Conservation (phyloP, 192 early-diverging fungal species). For the Coemansia sp. region DNA sequence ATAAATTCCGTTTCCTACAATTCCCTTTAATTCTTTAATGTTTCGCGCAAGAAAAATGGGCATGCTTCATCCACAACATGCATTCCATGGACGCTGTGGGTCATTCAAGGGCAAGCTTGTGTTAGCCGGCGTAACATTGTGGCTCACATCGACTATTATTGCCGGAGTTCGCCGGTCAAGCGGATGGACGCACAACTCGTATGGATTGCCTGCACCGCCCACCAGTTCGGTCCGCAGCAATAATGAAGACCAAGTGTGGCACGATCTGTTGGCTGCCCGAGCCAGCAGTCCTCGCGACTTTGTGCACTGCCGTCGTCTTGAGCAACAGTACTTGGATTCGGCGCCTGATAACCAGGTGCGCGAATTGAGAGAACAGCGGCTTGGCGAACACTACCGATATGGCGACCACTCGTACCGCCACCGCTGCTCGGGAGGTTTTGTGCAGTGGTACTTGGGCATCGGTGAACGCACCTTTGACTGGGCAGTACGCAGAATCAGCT, state of each 20-base stretch:
- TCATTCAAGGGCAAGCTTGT: slow-evolving; percentile 24
- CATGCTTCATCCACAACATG: slow-evolving; percentile 13
- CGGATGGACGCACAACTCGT: slow-evolving; percentile 28
- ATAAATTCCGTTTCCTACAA: neutral
- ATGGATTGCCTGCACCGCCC: slow-evolving; percentile 8
- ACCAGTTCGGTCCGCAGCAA: neutral
- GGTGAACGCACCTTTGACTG: slow-evolving; percentile 50
- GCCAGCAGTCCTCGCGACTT: neutral
- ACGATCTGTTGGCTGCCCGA: neutral
- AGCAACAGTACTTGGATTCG: slow-evolving; percentile 22
- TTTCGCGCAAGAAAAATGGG: neutral
- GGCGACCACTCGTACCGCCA: neutral
- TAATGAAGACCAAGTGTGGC: slow-evolving; percentile 1
- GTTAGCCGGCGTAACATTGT: slow-evolving; percentile 31
- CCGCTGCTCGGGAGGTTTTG: slow-evolving; percentile 12
- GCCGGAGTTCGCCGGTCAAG: slow-evolving; percentile 35
- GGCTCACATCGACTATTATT: slow-evolving; percentile 39
- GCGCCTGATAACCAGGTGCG: slow-evolving; percentile 13
- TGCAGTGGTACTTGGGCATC: slow-evolving; percentile 36
- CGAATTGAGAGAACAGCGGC: slow-evolving; percentile 9
- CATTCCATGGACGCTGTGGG: slow-evolving; percentile 14
- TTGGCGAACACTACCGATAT: neutral
- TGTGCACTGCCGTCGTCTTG: slow-evolving; percentile 15
- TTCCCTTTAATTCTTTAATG: neutral
- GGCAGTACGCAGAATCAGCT: slow-evolving; percentile 20